phyloP scores from a whole-genome alignment of 176 grass and related monocot species.

The Calamus simplicifolius region DNA sequence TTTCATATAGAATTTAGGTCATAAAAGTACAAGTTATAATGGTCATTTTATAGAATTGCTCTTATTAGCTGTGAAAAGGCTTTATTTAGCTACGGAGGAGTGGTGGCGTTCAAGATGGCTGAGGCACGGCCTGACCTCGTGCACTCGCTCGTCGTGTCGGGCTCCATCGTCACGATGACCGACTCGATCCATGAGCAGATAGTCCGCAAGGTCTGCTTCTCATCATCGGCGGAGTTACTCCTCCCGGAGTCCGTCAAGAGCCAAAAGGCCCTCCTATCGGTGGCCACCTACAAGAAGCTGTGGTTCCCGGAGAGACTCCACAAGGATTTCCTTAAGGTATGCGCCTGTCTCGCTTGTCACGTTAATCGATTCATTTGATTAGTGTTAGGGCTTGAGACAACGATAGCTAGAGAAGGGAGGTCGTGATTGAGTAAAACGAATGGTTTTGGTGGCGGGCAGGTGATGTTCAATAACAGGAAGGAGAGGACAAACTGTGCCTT shows the following conservation, averaged over 20 bases:
- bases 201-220: slow-evolving; percentile 46
- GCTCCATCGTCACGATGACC: slow-evolving; percentile 76
- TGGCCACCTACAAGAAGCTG: slow-evolving; percentile 45
- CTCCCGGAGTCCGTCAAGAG: slow-evolving; percentile 75
- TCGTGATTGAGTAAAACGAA: too few relatives aligned
- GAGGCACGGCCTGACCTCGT: too few relatives aligned
- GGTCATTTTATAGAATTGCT: too few relatives aligned
- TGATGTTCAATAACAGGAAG: slow-evolving; percentile 81
- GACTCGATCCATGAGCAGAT: slow-evolving; percentile 47
- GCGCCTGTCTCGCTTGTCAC: too few relatives aligned
- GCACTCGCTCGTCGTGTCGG: not conserved
- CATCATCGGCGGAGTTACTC: slow-evolving; percentile 60
- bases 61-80: too few relatives aligned
- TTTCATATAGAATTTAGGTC: too few relatives aligned
- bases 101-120: too few relatives aligned
- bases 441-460: slow-evolving; percentile 18
- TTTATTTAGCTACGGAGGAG: too few relatives aligned
- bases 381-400: not conserved
- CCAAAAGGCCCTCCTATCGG: slow-evolving; percentile 66
- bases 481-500: slow-evolving; percentile 20
- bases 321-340: slow-evolving; percentile 71
- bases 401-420: too few relatives aligned
- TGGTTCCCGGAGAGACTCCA: slow-evolving; percentile 71
- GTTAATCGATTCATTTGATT: not conserved
- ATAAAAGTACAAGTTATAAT: too few relatives aligned